A percentile compares a stretch with the other conserved stretches of the same genome.
Evolutionary conservation across 2,329 filamentous ascomycete species (phyloP).

Genomic region (Xylaria sp.): DNA sequence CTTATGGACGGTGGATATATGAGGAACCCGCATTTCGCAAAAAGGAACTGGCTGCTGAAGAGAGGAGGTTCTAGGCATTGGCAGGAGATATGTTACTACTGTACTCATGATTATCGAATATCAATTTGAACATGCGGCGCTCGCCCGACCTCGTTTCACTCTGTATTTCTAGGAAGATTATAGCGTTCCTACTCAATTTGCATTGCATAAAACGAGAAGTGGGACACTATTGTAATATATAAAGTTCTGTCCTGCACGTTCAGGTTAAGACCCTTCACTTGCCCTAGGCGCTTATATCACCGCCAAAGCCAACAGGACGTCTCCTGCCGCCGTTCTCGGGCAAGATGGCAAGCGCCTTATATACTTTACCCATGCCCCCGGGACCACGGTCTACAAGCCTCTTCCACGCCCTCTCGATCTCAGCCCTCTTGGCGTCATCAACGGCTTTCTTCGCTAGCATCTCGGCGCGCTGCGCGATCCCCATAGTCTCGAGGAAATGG

Average conservation of each 20-base stretch:
- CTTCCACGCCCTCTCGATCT: constrained; percentile 77
- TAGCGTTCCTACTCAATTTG: background rate
- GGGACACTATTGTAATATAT: background rate
- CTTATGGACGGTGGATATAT: constrained; percentile 17
- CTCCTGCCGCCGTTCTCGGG: constrained; percentile 77
- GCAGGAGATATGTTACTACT: background rate
- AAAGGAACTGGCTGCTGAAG: constrained; percentile 3
- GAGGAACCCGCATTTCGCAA: background rate
- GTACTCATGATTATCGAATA: background rate
- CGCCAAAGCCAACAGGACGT: constrained; percentile 90
- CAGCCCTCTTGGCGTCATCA: constrained; percentile 56
- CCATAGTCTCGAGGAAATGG: constrained; percentile 79
- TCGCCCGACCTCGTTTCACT: background rate
- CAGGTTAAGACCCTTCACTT: too few relatives aligned
- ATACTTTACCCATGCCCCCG: constrained; percentile 90
- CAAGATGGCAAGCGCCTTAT: constrained; percentile 90
- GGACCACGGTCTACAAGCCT: constrained; percentile 82
- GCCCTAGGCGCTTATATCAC: constrained; percentile 57
- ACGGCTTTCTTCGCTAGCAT: constrained; percentile 61
- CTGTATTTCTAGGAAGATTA: background rate
- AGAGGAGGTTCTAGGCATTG: background rate
- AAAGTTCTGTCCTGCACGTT: background rate
- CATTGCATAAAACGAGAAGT: background rate
- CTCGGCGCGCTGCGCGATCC: constrained; percentile 77
- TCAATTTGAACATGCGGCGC: background rate